Evolutionary conservation across 2,329 filamentous ascomycete genomes (phyloP), one percentile per base, ranked within the genome.

Genomic region (Aspergillus bombycis): DNA sequence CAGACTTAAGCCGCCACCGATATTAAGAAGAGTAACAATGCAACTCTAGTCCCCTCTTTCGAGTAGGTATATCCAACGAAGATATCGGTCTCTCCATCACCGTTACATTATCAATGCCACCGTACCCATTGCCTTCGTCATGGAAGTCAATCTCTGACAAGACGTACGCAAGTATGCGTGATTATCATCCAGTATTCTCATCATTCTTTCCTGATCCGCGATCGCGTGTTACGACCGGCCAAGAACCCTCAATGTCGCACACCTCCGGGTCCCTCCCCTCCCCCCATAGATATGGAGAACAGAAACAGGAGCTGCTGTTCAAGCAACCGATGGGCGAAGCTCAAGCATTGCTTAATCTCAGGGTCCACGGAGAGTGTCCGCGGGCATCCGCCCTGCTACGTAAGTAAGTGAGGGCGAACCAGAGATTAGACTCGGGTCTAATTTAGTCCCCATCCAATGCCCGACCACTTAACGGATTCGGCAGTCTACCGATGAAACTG

Each of bases 381-480:
- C 28, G 26, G 46, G 19, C 28, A 7, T 32, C 48, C 48, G 26
- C 46, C 14, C 8, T 30, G n/a, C 48, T 52, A 52, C 48, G 28
- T 52, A 52, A 32, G 28, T 52, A 10, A 26, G 10, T 26, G 38
- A 41, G 19, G 38, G 38, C 7, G 48, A 52, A 52, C 48, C 48
- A 52, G 48, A 52, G 48, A 52, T 52, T 52, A 32, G 48, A 52
- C 48, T 52, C 28, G 48, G 48, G 48, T 52, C 48, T 52, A 52
- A 21, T 52, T 52, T 52, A 52, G 48, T 52, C 45, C 14, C 11
- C 16, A 21, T 32, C 48, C 48, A 32, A 52, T 52, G 48, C 19
- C 48, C 28, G 19, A 52, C 48, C 48, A 34, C 48, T 32, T n/a
- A 52, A 52, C 28, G 48, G 16, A 19, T 52, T 52, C 48, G 48